Conservation (phyloP, 768 basidiomycete genomes). For the Panaeolus cyanescens region DNA sequence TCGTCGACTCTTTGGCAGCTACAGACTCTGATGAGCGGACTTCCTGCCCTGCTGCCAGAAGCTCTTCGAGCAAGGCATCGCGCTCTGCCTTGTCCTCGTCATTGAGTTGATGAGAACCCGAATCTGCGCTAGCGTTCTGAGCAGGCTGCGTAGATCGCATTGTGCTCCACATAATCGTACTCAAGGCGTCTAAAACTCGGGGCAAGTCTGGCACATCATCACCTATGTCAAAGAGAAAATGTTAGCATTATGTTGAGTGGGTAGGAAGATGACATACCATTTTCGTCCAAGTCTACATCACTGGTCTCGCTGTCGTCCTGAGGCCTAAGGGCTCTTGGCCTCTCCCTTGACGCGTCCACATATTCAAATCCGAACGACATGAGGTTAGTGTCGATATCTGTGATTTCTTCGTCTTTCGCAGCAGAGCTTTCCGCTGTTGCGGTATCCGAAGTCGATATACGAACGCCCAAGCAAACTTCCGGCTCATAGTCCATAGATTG, state of each 20-base stretch:
- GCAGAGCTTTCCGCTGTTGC: slow-evolving; percentile 1
- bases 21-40: neutral
- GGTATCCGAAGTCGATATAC: slow-evolving; percentile 31
- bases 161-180: slow-evolving; percentile 89
- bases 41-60: slow-evolving; percentile 4
- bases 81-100: slow-evolving; percentile 12
- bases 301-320: slow-evolving; percentile 13
- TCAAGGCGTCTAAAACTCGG: slow-evolving; percentile 76
- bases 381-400: slow-evolving; percentile 65
- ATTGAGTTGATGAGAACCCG: slow-evolving; percentile 2
- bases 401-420: slow-evolving; percentile 41
- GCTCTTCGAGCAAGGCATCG: slow-evolving; percentile 18
- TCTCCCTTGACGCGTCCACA: slow-evolving; percentile 51
- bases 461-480: slow-evolving; percentile 74
- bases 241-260: neutral
- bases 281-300: slow-evolving; percentile 14
- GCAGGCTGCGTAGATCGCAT: slow-evolving; percentile 45
- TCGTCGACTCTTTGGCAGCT: neutral
- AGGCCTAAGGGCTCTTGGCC: neutral
- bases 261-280: slow-evolving; percentile 15
- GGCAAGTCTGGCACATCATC: slow-evolving; percentile 52
- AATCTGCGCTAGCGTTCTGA: neutral
- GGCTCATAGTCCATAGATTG: slow-evolving; percentile 47
- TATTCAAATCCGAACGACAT: slow-evolving; percentile 78
- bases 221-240: slow-evolving; percentile 17